Conservation (phyloP, 2,329 filamentous ascomycete genomes). For the Acrocalymma vagum region DNA sequence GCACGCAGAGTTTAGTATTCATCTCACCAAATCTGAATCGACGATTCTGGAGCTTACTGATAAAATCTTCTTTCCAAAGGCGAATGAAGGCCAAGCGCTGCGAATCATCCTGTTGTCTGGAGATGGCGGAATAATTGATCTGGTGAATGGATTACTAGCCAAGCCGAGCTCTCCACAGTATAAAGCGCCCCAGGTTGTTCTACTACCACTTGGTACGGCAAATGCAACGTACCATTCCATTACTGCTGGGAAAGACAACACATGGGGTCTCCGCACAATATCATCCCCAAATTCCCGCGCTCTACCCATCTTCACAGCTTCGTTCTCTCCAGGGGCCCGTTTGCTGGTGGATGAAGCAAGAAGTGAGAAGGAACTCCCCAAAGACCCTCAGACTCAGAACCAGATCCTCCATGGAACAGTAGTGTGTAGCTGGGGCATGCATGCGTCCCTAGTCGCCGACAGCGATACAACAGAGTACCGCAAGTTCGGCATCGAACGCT, state of each 20-base stretch:
- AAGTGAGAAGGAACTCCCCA: slow-evolving; percentile 48
- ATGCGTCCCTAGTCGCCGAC: slow-evolving; percentile 88
- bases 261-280: slow-evolving; percentile 52
- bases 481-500: slow-evolving; percentile 77
- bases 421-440: slow-evolving; percentile 89
- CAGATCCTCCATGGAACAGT: slow-evolving; percentile 73
- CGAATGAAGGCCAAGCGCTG: slow-evolving; percentile 52
- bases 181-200: slow-evolving; percentile 63
- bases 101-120: slow-evolving; percentile 82
- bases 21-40: slow-evolving; percentile 69
- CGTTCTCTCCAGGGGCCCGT: slow-evolving; percentile 55
- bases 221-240: slow-evolving; percentile 60
- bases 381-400: slow-evolving; percentile 23
- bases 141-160: slow-evolving; percentile 72
- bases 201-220: slow-evolving; percentile 63
- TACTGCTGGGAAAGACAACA: slow-evolving; percentile 46
- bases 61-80: slow-evolving; percentile 56
- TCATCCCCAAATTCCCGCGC: slow-evolving; percentile 41
- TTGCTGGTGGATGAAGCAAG: slow-evolving; percentile 54
- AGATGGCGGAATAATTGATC: slow-evolving; percentile 85
- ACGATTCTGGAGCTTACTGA: slow-evolving; percentile 72
- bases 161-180: slow-evolving; percentile 31
- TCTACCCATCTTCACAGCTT: slow-evolving; percentile 54
- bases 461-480: slow-evolving; percentile 87
- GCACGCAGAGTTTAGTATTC: slow-evolving; percentile 57